Base-by-base conservation (phyloP, 2,329 filamentous ascomycete genomes). In the Fusarium sambucinum region DNA sequence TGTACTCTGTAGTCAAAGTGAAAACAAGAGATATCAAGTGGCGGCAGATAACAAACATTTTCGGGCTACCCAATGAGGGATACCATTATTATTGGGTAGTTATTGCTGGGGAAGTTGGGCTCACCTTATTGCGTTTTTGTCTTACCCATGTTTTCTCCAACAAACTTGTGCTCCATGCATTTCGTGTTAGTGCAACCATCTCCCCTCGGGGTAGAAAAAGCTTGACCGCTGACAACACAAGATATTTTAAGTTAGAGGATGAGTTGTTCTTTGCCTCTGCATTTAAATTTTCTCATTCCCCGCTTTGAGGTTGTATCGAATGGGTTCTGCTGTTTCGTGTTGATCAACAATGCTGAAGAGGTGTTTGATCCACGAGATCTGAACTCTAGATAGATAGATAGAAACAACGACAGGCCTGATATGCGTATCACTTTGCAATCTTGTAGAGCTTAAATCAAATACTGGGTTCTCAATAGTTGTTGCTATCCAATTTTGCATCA, bases 101-200 rank as follows among this genome's bases (percentile, higher is more conserved):
- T 23, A n/a, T 19, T 50, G 32, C 46, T 47, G 52, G 61, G 59
- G 44, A 63, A 64, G 40, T 50, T 44, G 17, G 52, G 42, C 27
- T 45, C 16, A 12, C 21, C 19, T 38, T 19, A 54, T 54, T 60
- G 27, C 30, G n/a, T 63, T 16, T 42, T 47, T 47, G 23, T 59
- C 40, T 44, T 42, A 64, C 42, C 59, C 53, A 53, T 64, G 53
- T 64, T 41, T 35, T 53, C 61, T 63, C 61, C 50, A 63, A 58
- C 42, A 63, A 51, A 59, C 52, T 45, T 50, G 29, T 53, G 53
- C 42, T 35, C 58, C 50, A 57, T 64, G 21, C 27, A 40, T 52
- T 30, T 25, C 29, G 30, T 58, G 33, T 47, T 55, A 41, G 23
- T 40, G 25, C 45, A 50, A 51, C 23, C 47, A 38, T 21, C 23